Percentiles rank a stretch among this genome's conserved stretches.
These are phyloP conservation scores for Colletotrichum sojae DNA, from an alignment of 2,329 filamentous ascomycete genomes.

Conservation along the genomic window DNA sequence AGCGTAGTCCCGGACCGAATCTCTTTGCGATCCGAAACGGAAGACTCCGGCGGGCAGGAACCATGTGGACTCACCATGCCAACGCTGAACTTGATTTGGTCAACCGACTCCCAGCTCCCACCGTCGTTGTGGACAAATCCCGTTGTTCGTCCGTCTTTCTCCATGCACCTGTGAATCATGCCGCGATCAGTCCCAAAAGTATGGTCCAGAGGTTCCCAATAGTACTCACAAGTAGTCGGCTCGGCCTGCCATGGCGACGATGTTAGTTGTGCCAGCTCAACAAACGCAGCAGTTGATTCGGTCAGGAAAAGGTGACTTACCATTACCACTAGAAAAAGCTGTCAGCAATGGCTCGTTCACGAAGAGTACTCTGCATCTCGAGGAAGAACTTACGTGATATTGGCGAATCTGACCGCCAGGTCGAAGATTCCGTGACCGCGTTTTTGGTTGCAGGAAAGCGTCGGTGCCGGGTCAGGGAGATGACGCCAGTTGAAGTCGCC, in stretches of 20 bases:
- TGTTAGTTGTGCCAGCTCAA: no score
- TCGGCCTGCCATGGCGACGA: no score
- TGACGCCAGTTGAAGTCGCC: background rate
- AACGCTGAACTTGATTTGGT: slow-evolving; percentile 47
- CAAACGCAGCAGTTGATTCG: no score
- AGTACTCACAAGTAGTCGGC: background rate
- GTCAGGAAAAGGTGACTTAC: no score
- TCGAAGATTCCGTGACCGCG: slow-evolving; percentile 47
- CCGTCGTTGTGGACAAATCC: slow-evolving; percentile 46
- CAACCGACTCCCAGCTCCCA: slow-evolving; percentile 40
- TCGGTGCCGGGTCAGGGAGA: slow-evolving; percentile 23
- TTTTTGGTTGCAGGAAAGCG: slow-evolving; percentile 44
- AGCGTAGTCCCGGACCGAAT: slow-evolving; percentile 37
- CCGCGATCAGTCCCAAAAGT: no score
- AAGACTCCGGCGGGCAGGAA: no score
- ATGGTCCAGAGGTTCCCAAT: no score
- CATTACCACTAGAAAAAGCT: no score
- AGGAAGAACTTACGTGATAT: slow-evolving; percentile 34
- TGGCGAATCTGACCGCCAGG: slow-evolving; percentile 49
- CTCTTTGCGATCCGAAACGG: no score
- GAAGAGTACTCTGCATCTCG: no score
- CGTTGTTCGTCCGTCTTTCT: slow-evolving; percentile 45
- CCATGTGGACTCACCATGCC: no score
- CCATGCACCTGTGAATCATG: slow-evolving; percentile 49
- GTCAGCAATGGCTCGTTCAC: no score